These are phyloP conservation scores for Pisolithus albus DNA, from an alignment of 768 basidiomycete genomes.

Conservation along the genomic window DNA sequence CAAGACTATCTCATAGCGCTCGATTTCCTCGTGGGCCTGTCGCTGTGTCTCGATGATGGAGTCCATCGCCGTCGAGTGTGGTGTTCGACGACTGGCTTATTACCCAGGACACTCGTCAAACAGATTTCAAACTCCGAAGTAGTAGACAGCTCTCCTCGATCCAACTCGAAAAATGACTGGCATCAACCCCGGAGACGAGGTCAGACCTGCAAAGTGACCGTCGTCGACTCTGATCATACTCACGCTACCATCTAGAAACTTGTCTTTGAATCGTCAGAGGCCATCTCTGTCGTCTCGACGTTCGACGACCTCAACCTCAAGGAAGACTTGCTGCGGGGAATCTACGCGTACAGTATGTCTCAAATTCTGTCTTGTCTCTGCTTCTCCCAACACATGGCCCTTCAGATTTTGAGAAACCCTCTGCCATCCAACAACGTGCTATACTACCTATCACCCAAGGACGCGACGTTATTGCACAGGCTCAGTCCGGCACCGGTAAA, in stretches of 20 bases:
- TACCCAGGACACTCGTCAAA: neutral
- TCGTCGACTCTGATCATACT: conserved; percentile 3
- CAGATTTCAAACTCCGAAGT: conserved; percentile 51
- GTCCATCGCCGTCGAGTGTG: conserved; percentile 53
- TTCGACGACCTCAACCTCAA: conserved; percentile 90
- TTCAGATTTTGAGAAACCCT: conserved; percentile 93
- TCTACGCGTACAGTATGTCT: conserved; percentile 90
- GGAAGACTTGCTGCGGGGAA: conserved; percentile 90
- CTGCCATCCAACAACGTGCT: conserved; percentile 97
- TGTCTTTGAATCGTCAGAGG: conserved; percentile 92
- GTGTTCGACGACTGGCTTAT: no score
- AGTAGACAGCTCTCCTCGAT: conserved; percentile 7
- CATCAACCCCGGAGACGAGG: conserved; percentile 83
- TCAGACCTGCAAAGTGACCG: conserved; percentile 26
- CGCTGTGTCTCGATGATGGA: conserved; percentile 91
- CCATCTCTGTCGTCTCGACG: conserved; percentile 81
- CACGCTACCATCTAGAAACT: conserved; percentile 54
- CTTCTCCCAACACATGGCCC: conserved; percentile 2
- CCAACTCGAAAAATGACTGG: conserved; percentile 60
- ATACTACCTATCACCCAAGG: conserved; percentile 94
- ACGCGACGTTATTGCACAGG: conserved; percentile 97
- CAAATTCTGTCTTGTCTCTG: neutral
- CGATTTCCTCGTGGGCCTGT: conserved; percentile 92
- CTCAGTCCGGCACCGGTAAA: conserved; percentile 99
- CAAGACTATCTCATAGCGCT: conserved; percentile 83